These are phyloP conservation scores for Echites panduratus DNA, from an alignment of 257 asterid species.

Conservation along the genomic window DNA sequence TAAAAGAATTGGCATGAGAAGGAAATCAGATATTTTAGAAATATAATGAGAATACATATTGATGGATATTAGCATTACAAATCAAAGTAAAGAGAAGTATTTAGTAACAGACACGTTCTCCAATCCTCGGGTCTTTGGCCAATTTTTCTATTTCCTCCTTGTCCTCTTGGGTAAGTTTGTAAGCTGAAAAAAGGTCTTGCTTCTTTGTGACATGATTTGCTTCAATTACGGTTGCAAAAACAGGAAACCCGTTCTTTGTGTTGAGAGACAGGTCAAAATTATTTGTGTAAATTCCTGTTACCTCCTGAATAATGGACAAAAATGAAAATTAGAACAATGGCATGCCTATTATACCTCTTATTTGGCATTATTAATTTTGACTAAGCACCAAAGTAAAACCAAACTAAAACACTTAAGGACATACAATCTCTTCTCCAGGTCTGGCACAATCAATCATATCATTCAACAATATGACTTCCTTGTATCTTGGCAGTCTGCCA, in stretches of 20 bases:
- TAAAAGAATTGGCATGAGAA: constrained; percentile 2
- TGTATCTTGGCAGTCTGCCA: constrained; percentile 97
- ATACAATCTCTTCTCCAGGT: constrained; percentile 98
- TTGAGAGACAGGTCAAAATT: constrained; percentile 91
- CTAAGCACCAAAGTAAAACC: not conserved
- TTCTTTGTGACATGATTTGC: constrained; percentile 92
- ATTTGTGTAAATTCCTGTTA: constrained; percentile 94
- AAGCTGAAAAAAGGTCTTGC: constrained; percentile 94
- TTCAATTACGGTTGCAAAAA: constrained; percentile 98
- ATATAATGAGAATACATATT: not conserved
- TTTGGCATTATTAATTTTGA: not conserved
- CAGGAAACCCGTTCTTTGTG: constrained; percentile 98
- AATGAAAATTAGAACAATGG: not conserved
- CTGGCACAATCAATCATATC: constrained; percentile 98
- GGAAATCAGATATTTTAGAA: not conserved
- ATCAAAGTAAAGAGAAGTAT: not conserved
- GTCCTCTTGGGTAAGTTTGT: constrained; percentile 97
- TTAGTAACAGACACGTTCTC: constrained; percentile 59
- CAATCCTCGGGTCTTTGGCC: constrained; percentile 97
- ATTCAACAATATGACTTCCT: constrained; percentile 96
- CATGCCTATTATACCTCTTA: not conserved
- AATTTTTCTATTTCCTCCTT: constrained; percentile 89
- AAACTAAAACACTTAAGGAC: not conserved
- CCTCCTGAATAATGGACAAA: constrained; percentile 56
- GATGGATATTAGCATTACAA: not conserved